Conservation (phyloP, 2,329 filamentous ascomycete genomes). For the Aspergillus transmontanensis region DNA sequence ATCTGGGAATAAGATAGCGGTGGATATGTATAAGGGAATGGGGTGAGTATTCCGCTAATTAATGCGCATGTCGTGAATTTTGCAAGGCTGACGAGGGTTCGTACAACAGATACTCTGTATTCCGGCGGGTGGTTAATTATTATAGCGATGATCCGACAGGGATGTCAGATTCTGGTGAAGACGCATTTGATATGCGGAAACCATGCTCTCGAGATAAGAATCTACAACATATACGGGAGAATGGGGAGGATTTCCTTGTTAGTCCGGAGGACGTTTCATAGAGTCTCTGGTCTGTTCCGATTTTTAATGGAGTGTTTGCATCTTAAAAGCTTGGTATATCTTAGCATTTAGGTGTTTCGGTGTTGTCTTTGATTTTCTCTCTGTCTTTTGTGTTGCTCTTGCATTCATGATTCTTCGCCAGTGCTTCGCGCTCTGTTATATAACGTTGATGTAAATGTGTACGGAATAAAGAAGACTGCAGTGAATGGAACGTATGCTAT, state of each 20-base stretch:
- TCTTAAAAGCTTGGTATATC: not conserved
- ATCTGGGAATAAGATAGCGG: constrained; percentile 82
- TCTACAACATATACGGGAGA: constrained; percentile 72
- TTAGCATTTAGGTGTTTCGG: constrained; percentile 21
- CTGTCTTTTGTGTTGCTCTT: not conserved
- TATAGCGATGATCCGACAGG: constrained; percentile 82
- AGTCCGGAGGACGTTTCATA: constrained; percentile 77
- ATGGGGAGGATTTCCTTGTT: constrained; percentile 79
- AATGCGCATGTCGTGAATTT: not conserved
- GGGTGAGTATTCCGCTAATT: constrained; percentile 57
- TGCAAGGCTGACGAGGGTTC: not conserved
- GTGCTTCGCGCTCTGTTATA: not conserved
- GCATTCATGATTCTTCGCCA: not conserved
- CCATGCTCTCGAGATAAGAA: constrained; percentile 78
- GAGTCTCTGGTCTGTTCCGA: not conserved
- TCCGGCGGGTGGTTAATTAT: constrained; percentile 84
- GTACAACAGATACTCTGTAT: constrained; percentile 70
- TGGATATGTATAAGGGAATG: constrained; percentile 85
- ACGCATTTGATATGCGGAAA: constrained; percentile 97
- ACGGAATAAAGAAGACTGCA: not conserved
- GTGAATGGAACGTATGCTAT: not conserved
- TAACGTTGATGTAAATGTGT: not conserved
- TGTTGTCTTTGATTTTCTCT: not conserved
- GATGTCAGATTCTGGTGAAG: constrained; percentile 64
- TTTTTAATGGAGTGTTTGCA: not conserved